Percentiles rank a stretch among this genome's conserved stretches.
Evolutionary conservation across 1,284 basidiomycete species (phyloP).

Genomic region (Afroboletus lepidellus): DNA sequence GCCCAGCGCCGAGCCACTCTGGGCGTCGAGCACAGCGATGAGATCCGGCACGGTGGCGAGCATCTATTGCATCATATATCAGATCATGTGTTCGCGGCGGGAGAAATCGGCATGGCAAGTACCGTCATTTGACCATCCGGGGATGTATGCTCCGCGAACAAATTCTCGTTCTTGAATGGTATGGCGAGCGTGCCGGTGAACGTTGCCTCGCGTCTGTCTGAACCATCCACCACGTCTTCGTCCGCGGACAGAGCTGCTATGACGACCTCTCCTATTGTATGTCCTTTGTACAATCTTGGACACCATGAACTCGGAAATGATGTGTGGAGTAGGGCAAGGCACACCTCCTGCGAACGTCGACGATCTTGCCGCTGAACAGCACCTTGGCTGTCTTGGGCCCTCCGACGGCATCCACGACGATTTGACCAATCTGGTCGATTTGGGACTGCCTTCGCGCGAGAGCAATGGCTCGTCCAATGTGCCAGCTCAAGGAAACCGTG

Average conservation of each 20-base stretch:
- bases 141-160: constrained; percentile 42
- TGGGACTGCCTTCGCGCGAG: constrained; percentile 42
- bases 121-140: constrained; percentile 30
- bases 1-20: constrained; percentile 54
- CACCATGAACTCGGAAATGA: neutral
- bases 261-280: constrained; percentile 50
- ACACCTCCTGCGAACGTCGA: constrained; percentile 45
- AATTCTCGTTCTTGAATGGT: constrained; percentile 65
- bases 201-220: constrained; percentile 7
- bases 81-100: constrained; percentile 5
- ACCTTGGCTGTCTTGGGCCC: constrained; percentile 41
- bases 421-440: constrained; percentile 46
- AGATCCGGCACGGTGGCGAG: constrained; percentile 55
- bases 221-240: constrained; percentile 19
- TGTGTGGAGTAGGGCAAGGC: constrained; percentile 7
- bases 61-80: constrained; percentile 20
- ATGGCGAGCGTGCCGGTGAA: constrained; percentile 38
- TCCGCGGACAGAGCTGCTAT: constrained; percentile 37
- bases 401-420: constrained; percentile 48
- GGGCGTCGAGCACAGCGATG: constrained; percentile 57
- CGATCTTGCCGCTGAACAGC: constrained; percentile 57
- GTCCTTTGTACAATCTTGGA: constrained; percentile 40
- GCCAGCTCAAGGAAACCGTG: constrained; percentile 57
- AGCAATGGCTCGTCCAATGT: constrained; percentile 50
- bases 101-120: neutral